phyloP scores from a whole-genome alignment of 2,329 filamentous ascomycete genomes.

The Trichophaea hybrida region DNA sequence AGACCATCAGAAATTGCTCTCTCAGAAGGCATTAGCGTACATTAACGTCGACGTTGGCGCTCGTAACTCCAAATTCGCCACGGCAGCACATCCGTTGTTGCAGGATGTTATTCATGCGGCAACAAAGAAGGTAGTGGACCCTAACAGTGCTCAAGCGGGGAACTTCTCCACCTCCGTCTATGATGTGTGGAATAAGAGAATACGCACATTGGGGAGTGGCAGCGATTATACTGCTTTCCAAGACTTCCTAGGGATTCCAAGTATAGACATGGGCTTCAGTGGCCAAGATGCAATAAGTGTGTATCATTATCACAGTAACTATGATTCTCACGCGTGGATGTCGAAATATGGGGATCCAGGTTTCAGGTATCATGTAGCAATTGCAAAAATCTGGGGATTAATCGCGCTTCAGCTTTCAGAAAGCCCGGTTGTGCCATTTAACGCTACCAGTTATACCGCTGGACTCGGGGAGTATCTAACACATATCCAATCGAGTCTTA shows the following conservation, averaged over 20 bases:
- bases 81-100: slow-evolving; percentile 58
- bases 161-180: neutral
- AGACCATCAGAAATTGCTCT: slow-evolving; percentile 71
- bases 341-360: slow-evolving; percentile 56
- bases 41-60: slow-evolving; percentile 72
- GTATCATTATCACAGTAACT: slow-evolving; percentile 72
- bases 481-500: slow-evolving; percentile 25
- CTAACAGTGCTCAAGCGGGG: slow-evolving; percentile 25
- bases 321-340: slow-evolving; percentile 79
- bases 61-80: slow-evolving; percentile 47
- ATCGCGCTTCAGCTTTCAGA: slow-evolving; percentile 48
- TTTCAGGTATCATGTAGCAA: slow-evolving; percentile 51
- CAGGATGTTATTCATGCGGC: slow-evolving; percentile 58
- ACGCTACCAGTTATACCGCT: slow-evolving; percentile 39
- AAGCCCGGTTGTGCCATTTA: slow-evolving; percentile 47
- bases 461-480: slow-evolving; percentile 38
- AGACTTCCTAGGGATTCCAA: slow-evolving; percentile 53
- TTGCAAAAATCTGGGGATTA: slow-evolving; percentile 51
- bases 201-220: slow-evolving; percentile 41
- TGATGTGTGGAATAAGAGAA: slow-evolving; percentile 2
- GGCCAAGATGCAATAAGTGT: slow-evolving; percentile 39
- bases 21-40: slow-evolving; percentile 59
- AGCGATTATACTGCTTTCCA: slow-evolving; percentile 65
- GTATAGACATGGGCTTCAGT: slow-evolving; percentile 51
- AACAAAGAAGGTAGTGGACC: slow-evolving; percentile 46